These are phyloP conservation scores for Peronospora farinosa DNA, from an alignment of 352 stramenopile genomes.

Conservation along the genomic window DNA sequence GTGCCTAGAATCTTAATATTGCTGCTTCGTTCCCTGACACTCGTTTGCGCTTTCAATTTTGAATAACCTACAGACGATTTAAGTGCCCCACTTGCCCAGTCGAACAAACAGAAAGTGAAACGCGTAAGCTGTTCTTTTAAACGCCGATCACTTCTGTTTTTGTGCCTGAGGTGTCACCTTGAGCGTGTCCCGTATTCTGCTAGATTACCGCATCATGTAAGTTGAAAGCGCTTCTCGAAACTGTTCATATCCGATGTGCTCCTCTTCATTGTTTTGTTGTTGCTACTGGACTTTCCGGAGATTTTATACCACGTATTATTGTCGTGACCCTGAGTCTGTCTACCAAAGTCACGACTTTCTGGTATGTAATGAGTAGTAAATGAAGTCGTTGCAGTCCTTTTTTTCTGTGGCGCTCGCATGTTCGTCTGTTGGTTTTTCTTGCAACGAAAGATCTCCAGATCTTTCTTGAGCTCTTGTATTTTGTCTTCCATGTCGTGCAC, in stretches of 20 bases:
- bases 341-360: not conserved
- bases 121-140: slow-evolving; percentile 69
- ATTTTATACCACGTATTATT: slow-evolving; percentile 1
- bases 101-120: slow-evolving; percentile 73
- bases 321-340: not conserved
- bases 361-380: not conserved
- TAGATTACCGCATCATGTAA: slow-evolving; percentile 17
- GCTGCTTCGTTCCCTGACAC: slow-evolving; percentile 1
- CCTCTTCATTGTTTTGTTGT: slow-evolving; percentile 13
- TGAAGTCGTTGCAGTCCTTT: slow-evolving; percentile 1
- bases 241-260: slow-evolving; percentile 33
- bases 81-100: slow-evolving; percentile 85
- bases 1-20: not conserved
- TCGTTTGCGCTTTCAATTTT: slow-evolving; percentile 4
- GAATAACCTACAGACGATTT: slow-evolving; percentile 46
- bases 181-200: slow-evolving; percentile 7
- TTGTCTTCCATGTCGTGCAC: slow-evolving; percentile 13
- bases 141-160: slow-evolving; percentile 6
- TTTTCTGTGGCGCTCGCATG: slow-evolving; percentile 6
- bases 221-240: slow-evolving; percentile 35
- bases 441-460: slow-evolving; percentile 16
- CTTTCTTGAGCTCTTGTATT: slow-evolving; percentile 19
- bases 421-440: slow-evolving; percentile 9
- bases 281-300: slow-evolving; percentile 5
- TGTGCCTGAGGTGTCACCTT: slow-evolving; percentile 5